These are phyloP conservation scores for Colletotrichum higginsianum DNA, from an alignment of 2,329 filamentous ascomycete genomes.

Conservation along the genomic window DNA sequence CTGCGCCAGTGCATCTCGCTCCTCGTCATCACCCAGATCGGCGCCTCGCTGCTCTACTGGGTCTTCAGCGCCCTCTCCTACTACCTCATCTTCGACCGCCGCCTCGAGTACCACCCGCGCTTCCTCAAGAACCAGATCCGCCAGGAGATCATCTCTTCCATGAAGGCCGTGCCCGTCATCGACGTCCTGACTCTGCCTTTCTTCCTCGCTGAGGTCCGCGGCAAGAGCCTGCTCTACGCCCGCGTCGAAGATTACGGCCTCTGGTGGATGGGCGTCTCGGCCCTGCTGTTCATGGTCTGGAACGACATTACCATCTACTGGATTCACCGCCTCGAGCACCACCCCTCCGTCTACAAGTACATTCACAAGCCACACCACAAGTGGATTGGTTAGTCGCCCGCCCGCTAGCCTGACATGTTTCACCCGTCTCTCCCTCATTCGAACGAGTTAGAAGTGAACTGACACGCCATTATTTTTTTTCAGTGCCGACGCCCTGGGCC, in stretches of 20 bases:
- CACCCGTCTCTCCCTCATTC: neutral
- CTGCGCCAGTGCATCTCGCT: constrained; percentile 57
- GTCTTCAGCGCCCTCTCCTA: constrained; percentile 80
- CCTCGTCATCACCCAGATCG: constrained; percentile 56
- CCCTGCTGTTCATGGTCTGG: constrained; percentile 60
- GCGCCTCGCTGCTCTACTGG: constrained; percentile 68
- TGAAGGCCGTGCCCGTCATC: constrained; percentile 60
- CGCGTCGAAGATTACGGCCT: constrained; percentile 56
- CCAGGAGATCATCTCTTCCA: constrained; percentile 60
- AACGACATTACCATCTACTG: constrained; percentile 64
- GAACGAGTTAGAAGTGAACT: neutral
- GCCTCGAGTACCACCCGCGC: constrained; percentile 62
- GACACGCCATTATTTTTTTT: neutral
- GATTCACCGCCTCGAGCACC: constrained; percentile 63
- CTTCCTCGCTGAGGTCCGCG: constrained; percentile 64
- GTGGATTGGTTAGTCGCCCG: constrained; percentile 59
- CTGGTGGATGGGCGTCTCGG: constrained; percentile 56
- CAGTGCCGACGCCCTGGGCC: constrained; percentile 63
- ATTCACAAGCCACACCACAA: constrained; percentile 66
- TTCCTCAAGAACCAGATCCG: constrained; percentile 64
- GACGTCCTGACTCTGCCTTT: constrained; percentile 61
- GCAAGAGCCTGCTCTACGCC: constrained; percentile 59
- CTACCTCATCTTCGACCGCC: constrained; percentile 72
- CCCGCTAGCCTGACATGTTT: neutral
- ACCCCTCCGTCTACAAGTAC: constrained; percentile 62